Percentiles rank a stretch among this genome's conserved stretches.
Conservation (phyloP, 2,329 filamentous ascomycete genomes). For the Chrysoporthe puriensis region DNA sequence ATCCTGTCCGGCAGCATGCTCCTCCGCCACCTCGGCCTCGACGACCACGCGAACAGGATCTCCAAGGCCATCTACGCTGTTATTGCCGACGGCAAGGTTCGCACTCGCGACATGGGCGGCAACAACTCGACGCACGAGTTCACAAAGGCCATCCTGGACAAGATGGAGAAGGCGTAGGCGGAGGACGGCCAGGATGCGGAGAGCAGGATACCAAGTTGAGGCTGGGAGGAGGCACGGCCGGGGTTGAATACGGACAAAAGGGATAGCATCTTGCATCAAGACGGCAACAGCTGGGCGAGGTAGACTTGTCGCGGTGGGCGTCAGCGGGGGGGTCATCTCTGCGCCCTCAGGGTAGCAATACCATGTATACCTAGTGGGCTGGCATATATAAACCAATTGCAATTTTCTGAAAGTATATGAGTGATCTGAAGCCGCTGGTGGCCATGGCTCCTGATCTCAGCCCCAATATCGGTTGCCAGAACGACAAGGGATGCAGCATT, state of each 20-base stretch:
- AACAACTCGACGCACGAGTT: conserved; percentile 89
- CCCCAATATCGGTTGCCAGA: too few relatives aligned
- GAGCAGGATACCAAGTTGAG: background rate
- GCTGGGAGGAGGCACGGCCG: background rate
- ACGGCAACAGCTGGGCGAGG: conserved; percentile 6
- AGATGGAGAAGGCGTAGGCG: conserved; percentile 81
- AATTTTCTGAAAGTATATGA: background rate
- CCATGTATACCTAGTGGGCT: conserved; percentile 28
- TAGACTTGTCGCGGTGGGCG: conserved; percentile 25
- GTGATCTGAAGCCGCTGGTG: too few relatives aligned
- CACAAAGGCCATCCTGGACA: conserved; percentile 88
- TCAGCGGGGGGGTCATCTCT: conserved; percentile 24
- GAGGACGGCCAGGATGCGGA: background rate
- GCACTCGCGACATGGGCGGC: conserved; percentile 97
- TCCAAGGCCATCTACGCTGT: conserved; percentile 79
- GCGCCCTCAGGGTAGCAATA: conserved; percentile 27
- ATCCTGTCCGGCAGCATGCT: conserved; percentile 97
- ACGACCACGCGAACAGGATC: conserved; percentile 98
- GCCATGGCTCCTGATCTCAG: too few relatives aligned
- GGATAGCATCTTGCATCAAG: conserved; percentile 5
- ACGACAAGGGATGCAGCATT: too few relatives aligned
- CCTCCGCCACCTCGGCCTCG: conserved; percentile 92
- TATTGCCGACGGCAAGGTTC: conserved; percentile 85
- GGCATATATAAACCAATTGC: conserved; percentile 24
- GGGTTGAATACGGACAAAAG: background rate